Base-by-base conservation (phyloP, 129 eudicot species). In the Dittrichia graveolens region DNA sequence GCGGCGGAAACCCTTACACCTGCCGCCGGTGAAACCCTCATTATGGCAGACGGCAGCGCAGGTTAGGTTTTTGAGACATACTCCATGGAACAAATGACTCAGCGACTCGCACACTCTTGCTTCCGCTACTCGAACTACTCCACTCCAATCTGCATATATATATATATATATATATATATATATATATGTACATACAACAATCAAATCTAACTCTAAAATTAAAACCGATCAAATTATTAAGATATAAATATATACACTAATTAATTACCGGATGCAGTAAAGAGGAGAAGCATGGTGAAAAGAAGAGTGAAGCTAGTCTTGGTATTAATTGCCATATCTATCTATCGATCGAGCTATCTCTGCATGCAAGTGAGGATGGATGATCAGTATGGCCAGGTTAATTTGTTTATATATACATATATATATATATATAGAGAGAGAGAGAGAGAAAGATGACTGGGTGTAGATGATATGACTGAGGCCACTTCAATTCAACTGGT, bases 21-120 rank as follows among this genome's bases (percentile, higher is more conserved):
- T 37, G 6, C 95, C 95, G 9, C 95, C 95, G 44, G 89, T 78
- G 76, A 88, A 88, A 2, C 95, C 89, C 72, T 88, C 95, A 34
- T 83, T 79, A 37, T 83, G 71, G 81, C 95, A 88, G 4, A 88
- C 80, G 6, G 77, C 19, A 13, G 90, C 90, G 54, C 95, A 88
- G 69, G 82, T 88, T 57, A 85, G 88, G 73, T 66, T 7, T 55
- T 50, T 49, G 0, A 56, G 1, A 67, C 95, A 88, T 12, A 74
- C 13, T 15, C 90, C 95, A 61, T 75, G 85, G 78, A 8, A 88
- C 41, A 15, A 53, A 59, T 83, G 95, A 64, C 88, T 83, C 78
- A 74, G 84, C 37, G 90, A 85, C 69, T 80, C 42, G 69, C 88
- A 85, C 56, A 77, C 40, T 64, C 92, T 73, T 15, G 76, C 89